Percentiles rank a stretch among this genome's conserved stretches.
phyloP scores from a whole-genome alignment of 768 basidiomycete genomes.

The Boletus tylopilopsis region DNA sequence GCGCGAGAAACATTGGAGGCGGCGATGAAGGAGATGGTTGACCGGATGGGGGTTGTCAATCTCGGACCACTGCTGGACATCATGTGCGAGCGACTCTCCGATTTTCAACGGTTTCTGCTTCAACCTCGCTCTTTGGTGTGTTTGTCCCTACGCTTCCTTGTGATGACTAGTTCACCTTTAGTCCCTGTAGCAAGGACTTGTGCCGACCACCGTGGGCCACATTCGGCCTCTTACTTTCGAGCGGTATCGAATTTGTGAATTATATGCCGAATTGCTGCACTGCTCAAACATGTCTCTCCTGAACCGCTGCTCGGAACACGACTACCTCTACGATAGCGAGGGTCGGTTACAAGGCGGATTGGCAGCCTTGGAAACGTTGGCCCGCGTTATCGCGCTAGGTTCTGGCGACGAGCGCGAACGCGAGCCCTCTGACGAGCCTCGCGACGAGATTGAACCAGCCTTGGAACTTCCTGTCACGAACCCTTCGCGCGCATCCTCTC shows the following conservation, averaged over 20 bases:
- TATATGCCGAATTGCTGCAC: conserved; percentile 94
- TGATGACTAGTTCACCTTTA: conserved; percentile 12
- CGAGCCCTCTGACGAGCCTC: conserved; percentile 56
- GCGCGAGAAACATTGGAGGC: conserved; percentile 63
- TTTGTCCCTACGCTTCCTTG: conserved; percentile 7
- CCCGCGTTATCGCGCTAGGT: conserved; percentile 73
- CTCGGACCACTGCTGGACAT: conserved; percentile 76
- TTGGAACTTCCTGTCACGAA: conserved; percentile 66
- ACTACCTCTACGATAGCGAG: conserved; percentile 71
- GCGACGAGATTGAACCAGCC: conserved; percentile 56
- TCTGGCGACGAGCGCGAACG: conserved; percentile 50
- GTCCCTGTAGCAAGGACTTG: conserved; percentile 51
- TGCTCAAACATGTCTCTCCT: conserved; percentile 98
- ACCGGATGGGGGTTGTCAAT: conserved; percentile 87
- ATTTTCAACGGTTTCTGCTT: conserved; percentile 66
- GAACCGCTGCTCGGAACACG: conserved; percentile 71
- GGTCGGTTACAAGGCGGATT: conserved; percentile 89
- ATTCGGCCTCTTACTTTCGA: conserved; percentile 87
- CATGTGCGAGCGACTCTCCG: conserved; percentile 62
- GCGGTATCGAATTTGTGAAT: conserved; percentile 92
- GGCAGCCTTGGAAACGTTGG: conserved; percentile 78
- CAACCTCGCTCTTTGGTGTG: conserved; percentile 77
- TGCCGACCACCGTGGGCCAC: conserved; percentile 70
- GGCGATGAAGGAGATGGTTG: conserved; percentile 77
- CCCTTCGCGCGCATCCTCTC: conserved; percentile 46